Evolutionary conservation across 495 filamentous ascomycete genomes (phyloP).

Genomic region (Aspergillus incahuasiensis): DNA sequence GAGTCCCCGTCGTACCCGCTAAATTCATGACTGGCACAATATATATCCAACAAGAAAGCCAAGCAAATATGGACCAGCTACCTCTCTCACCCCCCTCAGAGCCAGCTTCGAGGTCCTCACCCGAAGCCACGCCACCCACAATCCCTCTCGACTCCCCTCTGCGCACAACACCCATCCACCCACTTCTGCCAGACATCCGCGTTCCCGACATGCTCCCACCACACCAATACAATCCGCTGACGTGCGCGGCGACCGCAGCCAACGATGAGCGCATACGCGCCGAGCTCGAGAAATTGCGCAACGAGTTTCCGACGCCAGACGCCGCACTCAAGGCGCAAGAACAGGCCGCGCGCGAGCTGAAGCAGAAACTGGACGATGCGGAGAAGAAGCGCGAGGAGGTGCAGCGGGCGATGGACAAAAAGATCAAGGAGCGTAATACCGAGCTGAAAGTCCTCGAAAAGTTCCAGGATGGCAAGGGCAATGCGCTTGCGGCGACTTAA

Average conservation of each 20-base stretch:
- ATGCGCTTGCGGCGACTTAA: slow-evolving; percentile 24
- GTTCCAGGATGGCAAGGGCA: slow-evolving; percentile 37
- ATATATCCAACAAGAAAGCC: not conserved
- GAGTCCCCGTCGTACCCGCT: not conserved
- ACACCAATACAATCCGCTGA: slow-evolving; percentile 37
- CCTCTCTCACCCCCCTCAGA: slow-evolving; percentile 36
- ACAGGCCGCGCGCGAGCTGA: slow-evolving; percentile 35
- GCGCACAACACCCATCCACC: slow-evolving; percentile 41
- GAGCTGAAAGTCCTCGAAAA: slow-evolving; percentile 46
- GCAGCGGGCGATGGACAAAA: slow-evolving; percentile 43
- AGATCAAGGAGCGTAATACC: slow-evolving; percentile 40
- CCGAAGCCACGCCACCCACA: slow-evolving; percentile 3
- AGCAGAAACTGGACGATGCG: slow-evolving; percentile 34
- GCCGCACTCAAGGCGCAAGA: slow-evolving; percentile 39
- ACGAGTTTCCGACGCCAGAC: slow-evolving; percentile 35
- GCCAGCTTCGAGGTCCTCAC: slow-evolving; percentile 8
- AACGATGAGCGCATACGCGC: slow-evolving; percentile 28
- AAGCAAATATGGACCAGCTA: slow-evolving; percentile 20
- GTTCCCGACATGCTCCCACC: slow-evolving; percentile 32
- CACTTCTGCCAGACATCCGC: slow-evolving; percentile 36
- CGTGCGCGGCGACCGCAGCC: slow-evolving; percentile 32
- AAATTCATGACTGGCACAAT: not conserved
- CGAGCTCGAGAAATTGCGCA: slow-evolving; percentile 35
- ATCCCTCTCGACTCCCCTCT: slow-evolving; percentile 34
- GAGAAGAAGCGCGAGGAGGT: slow-evolving; percentile 40